Base-by-base conservation (phyloP, 306 rosid genomes). In the Corylus avellana region DNA sequence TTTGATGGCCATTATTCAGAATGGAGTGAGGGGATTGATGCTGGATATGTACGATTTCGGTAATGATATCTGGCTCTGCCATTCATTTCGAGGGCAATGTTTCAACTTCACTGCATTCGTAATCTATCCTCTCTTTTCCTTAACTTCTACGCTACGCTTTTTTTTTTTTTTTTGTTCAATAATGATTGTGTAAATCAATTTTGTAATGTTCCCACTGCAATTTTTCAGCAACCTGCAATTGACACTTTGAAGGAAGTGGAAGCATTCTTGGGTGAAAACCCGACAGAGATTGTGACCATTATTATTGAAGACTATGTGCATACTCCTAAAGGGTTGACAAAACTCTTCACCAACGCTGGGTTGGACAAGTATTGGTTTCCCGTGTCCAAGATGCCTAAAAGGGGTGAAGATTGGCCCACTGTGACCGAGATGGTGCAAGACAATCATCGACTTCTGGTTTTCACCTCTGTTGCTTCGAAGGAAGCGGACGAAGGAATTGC, bases 21-120 rank as follows among this genome's bases (percentile, higher is more conserved):
- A 94, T 86, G 98, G 98, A 78, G 98, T 91, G 79, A 86, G 98
- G 79, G 97, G 98, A 76, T 82, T 94, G 84, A 94, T 94, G 98
- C 81, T 94, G 90, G 98, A 94, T 86, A 91, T 94, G 98, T 94
- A 94, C 80, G 97, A 94, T 77, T 94, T 91, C 48, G 80, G 87
- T 78, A 87, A 91, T 50, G 97, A 94, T 86, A 87, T 94, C 86
- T 94, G 98, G 98, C 97, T 94, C 72, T 94, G 97, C 85, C 98
- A 94, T 89, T 92, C 98, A 29, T 92, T 94, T 76, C 82, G 62
- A 64, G 97, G 97, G 57, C 97, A 94, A 84, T 94, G 98, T 86
- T 94, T 79, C 94, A 89, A 90, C 90, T 91, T 94, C 94, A 94
- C 97, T 8, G 98, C 98, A 49, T 92, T 94, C 83, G 98, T 94